Base-by-base conservation (phyloP, 2,329 filamentous ascomycete genomes). In the Aspergillus sp. region DNA sequence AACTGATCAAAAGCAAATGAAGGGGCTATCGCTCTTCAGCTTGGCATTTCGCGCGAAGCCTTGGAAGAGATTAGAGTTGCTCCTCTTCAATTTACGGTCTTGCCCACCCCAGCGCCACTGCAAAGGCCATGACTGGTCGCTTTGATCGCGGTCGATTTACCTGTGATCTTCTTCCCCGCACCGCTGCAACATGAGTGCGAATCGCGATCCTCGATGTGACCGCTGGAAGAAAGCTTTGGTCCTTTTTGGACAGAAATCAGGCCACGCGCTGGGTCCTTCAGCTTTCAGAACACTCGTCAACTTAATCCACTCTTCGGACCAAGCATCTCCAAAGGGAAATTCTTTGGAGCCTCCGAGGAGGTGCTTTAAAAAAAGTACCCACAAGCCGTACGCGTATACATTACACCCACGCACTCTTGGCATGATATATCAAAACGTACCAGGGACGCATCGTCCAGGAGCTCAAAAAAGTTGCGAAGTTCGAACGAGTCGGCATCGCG, bases 121-220 rank as follows among this genome's bases (percentile, higher is more conserved):
- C 43, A 19, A 23, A 30, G 54, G n/a, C 54, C 8, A 22, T 51
- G 55, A 64, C 63, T 67, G 53, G 34, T 62, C 45, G 53, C 47
- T 61, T 64, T 62, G 62, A 63, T 67, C 65, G 54, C 58, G 56
- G 31, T 57, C 45, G 64, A 64, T 63, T 63, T 65, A 63, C 60
- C 57, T 62, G 61, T 58, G 64, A 69, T 68, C 65, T 60, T 61
- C 64, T 65, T 66, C 67, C 67, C 67, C 67, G 65, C 67, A 69
- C 67, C 62, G 62, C 64, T 65, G 62, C 59, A 60, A 64, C 50
- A 31, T 45, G 54, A 58, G 53, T 51, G n/a, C 57, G 25, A 28
- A 38, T 23, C 41, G 50, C 19, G 49, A 54, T 59, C 48, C 52
- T 56, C 53, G 30, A 46, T 51, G 50, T 57, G 49, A 23, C 38